A percentile compares a stretch with the other conserved stretches of the same genome.
Conservation (phyloP, 1,284 basidiomycete genomes). For the Lentinus polychrous region DNA sequence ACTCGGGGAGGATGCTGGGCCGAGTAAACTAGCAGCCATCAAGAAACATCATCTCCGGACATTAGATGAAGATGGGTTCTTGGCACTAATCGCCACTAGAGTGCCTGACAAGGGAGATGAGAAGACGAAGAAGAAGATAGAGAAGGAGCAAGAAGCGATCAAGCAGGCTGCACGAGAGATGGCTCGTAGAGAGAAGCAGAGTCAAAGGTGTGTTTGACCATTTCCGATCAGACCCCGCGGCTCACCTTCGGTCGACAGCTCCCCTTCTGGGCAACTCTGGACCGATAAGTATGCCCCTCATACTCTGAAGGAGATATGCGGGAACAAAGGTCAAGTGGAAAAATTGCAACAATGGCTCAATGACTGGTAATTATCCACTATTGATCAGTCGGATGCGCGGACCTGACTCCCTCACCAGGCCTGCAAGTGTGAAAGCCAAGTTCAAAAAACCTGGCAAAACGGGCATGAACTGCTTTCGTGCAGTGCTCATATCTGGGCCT, state of each 20-base stretch:
- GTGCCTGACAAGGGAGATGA: slow-evolving; percentile 49
- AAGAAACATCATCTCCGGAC: slow-evolving; percentile 73
- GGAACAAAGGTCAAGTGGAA: slow-evolving; percentile 89
- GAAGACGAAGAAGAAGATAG: slow-evolving; percentile 76
- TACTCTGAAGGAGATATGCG: slow-evolving; percentile 85
- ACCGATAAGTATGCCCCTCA: slow-evolving; percentile 93
- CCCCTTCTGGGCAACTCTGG: slow-evolving; percentile 71
- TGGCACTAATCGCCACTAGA: slow-evolving; percentile 74
- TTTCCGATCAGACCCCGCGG: slow-evolving; percentile 5
- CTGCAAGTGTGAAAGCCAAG: slow-evolving; percentile 57
- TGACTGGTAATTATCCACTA: slow-evolving; percentile 69
- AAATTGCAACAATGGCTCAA: slow-evolving; percentile 84
- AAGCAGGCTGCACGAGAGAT: slow-evolving; percentile 70
- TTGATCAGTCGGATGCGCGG: neutral
- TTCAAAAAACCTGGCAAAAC: slow-evolving; percentile 96
- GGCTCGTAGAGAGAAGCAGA: slow-evolving; percentile 58
- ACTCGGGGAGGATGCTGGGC: slow-evolving; percentile 84
- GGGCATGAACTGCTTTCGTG: slow-evolving; percentile 82
- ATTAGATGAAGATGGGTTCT: slow-evolving; percentile 84
- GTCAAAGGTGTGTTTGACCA: slow-evolving; percentile 8
- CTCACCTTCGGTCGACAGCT: slow-evolving; percentile 11
- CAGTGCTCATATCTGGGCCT: slow-evolving; percentile 86
- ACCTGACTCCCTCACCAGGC: slow-evolving; percentile 59
- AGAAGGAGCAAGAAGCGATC: slow-evolving; percentile 76
- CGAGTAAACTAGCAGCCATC: slow-evolving; percentile 81